Conservation (phyloP, 306 rosid genomes). For the Erythrophleum fordii region DNA sequence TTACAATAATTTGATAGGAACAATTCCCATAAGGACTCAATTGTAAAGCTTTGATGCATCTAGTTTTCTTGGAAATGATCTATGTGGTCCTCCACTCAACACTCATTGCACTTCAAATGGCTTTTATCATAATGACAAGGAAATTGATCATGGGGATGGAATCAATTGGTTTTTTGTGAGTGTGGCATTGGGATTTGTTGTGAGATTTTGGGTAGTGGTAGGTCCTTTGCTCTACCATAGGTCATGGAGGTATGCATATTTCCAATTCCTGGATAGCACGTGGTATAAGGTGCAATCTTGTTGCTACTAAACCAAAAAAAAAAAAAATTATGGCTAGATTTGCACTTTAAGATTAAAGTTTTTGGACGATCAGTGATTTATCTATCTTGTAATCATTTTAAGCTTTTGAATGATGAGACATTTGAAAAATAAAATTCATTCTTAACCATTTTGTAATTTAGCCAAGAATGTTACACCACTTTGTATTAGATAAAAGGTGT, state of each 20-base stretch:
- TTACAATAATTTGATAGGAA: constrained; percentile 31
- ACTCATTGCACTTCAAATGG: not conserved
- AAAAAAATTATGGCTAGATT: not conserved
- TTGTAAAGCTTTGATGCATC: constrained; percentile 38
- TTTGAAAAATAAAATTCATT: not conserved
- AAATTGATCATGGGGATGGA: not conserved
- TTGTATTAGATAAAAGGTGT: too few species aligned
- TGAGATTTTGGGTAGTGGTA: constrained; percentile 5
- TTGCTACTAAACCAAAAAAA: too few species aligned
- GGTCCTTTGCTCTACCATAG: constrained; percentile 16
- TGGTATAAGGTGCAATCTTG: constrained; percentile 8
- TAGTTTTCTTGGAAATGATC: constrained; percentile 23
- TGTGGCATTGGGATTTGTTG: not conserved
- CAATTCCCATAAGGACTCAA: constrained; percentile 39
- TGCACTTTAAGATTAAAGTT: not conserved
- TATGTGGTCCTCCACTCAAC: constrained; percentile 34
- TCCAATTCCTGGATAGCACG: not conserved
- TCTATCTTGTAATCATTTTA: not conserved
- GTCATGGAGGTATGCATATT: constrained; percentile 32
- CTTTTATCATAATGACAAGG: not conserved
- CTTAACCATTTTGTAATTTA: not conserved
- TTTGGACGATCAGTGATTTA: not conserved
- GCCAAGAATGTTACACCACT: too few species aligned
- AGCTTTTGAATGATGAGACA: not conserved
- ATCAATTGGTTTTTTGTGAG: constrained; percentile 9